Evolutionary conservation across 1,139 yeast genomes (phyloP).

Genomic region (Scheffersomyces illinoinensis): DNA sequence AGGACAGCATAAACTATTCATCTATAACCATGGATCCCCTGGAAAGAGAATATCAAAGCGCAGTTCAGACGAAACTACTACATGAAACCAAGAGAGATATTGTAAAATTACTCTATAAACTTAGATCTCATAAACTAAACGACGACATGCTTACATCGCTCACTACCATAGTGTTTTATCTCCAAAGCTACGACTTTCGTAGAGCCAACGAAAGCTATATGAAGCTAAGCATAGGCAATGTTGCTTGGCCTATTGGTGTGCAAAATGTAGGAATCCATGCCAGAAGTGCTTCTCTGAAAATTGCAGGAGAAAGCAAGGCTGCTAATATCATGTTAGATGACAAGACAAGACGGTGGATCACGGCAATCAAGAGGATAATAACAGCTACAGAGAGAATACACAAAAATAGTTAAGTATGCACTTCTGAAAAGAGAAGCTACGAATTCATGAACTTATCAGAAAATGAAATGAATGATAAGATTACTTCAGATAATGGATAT

Average conservation of each 20-base stretch:
- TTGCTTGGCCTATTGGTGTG: constrained; percentile 93
- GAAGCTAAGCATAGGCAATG: constrained; percentile 80
- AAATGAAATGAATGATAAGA: not conserved
- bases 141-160: constrained; percentile 53
- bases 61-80: constrained; percentile 20
- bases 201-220: constrained; percentile 71
- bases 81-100: constrained; percentile 61
- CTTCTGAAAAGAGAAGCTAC: not conserved
- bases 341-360: constrained; percentile 73
- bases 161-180: constrained; percentile 57
- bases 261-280: constrained; percentile 79
- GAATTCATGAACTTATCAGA: not conserved
- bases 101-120: constrained; percentile 58
- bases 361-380: constrained; percentile 69
- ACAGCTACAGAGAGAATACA: constrained; percentile 50
- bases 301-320: constrained; percentile 40
- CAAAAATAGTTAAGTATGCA: not conserved
- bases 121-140: constrained; percentile 50
- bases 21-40: not conserved
- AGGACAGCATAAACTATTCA: constrained; percentile 7
- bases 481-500: not conserved
- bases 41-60: constrained; percentile 1
- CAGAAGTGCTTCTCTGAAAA: constrained; percentile 52
- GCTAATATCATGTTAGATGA: constrained; percentile 84
- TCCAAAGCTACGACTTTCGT: constrained; percentile 55